Evolutionary conservation across 1,284 basidiomycete species (phyloP).

Genomic region (Lignosus rhinocerotis): DNA sequence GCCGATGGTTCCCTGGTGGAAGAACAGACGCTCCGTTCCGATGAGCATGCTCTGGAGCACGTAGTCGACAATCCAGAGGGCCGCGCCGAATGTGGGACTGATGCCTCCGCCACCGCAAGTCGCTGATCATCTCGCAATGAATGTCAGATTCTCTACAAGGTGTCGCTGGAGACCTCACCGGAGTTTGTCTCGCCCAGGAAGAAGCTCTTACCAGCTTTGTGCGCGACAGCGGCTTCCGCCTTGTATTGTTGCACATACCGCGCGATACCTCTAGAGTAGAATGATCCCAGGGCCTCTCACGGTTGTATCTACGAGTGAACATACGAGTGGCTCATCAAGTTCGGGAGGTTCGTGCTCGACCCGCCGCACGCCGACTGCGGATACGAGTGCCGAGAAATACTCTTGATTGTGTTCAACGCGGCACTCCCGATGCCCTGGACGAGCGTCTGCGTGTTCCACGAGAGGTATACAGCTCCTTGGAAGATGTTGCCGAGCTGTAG

Average conservation of each 20-base stretch:
- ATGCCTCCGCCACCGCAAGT: constrained; percentile 48
- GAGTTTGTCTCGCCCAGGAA: constrained; percentile 50
- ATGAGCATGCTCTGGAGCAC: constrained; percentile 43
- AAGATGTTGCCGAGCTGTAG: constrained; percentile 40
- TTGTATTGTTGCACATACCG: constrained; percentile 39
- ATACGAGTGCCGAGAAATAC: constrained; percentile 44
- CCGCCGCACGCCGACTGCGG: constrained; percentile 47
- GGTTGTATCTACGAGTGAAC: constrained; percentile 9
- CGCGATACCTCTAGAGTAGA: constrained; percentile 37
- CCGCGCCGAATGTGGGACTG: constrained; percentile 45
- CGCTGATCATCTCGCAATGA: constrained; percentile 25
- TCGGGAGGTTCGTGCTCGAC: constrained; percentile 40
- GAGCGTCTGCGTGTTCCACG: constrained; percentile 39
- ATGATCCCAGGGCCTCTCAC: neutral
- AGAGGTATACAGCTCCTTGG: constrained; percentile 46
- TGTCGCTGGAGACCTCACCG: constrained; percentile 25
- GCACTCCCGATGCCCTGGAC: constrained; percentile 36
- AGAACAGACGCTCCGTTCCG: constrained; percentile 43
- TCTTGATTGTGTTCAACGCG: constrained; percentile 37
- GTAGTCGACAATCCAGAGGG: constrained; percentile 47
- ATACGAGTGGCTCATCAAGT: constrained; percentile 44
- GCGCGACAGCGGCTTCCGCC: constrained; percentile 39
- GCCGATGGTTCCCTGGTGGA: constrained; percentile 47
- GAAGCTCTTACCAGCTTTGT: constrained; percentile 38
- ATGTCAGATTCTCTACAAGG: neutral